Conservation (phyloP, 2,329 filamentous ascomycete species). For the Cercospora sesami region DNA sequence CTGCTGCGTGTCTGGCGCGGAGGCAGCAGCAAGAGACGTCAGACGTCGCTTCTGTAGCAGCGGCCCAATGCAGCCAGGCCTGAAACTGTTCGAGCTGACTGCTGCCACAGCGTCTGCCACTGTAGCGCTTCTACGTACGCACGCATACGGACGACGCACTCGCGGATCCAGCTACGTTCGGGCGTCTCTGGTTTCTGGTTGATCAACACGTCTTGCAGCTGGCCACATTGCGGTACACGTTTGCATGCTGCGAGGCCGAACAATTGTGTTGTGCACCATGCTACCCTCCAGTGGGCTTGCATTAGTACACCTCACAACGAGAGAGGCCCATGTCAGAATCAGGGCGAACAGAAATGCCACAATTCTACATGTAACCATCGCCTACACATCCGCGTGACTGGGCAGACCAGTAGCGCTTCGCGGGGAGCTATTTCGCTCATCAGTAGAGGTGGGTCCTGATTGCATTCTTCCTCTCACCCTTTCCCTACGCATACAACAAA, state of each 20-base stretch:
- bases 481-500: not conserved
- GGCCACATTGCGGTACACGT: constrained; percentile 15
- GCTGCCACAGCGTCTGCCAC: constrained; percentile 21
- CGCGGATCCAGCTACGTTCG: constrained; percentile 12
- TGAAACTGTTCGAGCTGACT: constrained; percentile 11
- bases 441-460: constrained; percentile 16
- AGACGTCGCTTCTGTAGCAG: constrained; percentile 13
- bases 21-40: not conserved
- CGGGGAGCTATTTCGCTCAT: constrained; percentile 8
- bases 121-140: constrained; percentile 3
- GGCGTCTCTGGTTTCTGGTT: constrained; percentile 4
- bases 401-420: constrained; percentile 2
- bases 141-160: constrained; percentile 19
- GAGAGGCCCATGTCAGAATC: constrained; percentile 4
- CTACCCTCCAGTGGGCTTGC: constrained; percentile 14
- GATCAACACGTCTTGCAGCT: constrained; percentile 5
- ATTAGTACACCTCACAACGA: not conserved
- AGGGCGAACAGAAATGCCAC: constrained; percentile 11
- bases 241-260: constrained; percentile 8
- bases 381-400: constrained; percentile 23
- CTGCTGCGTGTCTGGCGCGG: not conserved
- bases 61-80: constrained; percentile 11
- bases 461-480: constrained; percentile 1
- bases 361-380: constrained; percentile 13
- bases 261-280: constrained; percentile 10